A percentile compares a stretch with the other conserved stretches of the same genome.
These are phyloP conservation scores for Globisporangium barbulae DNA, from an alignment of 352 stramenopile genomes.

Conservation along the genomic window DNA sequence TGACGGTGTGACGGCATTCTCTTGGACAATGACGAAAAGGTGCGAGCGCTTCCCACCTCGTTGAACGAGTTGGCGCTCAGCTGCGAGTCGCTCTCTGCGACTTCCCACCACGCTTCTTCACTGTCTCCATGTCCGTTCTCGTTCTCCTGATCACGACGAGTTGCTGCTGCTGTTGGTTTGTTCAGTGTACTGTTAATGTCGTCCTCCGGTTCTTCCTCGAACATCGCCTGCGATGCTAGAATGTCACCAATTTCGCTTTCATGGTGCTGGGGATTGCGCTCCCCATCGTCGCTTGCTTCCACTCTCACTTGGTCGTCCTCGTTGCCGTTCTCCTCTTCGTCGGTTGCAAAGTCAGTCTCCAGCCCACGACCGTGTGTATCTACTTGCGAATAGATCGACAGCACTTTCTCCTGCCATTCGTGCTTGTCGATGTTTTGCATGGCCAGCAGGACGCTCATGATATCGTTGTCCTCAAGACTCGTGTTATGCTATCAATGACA, in stretches of 20 bases:
- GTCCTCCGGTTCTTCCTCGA: slow-evolving; percentile 20
- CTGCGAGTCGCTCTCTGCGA: slow-evolving; percentile 30
- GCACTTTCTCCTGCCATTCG: slow-evolving; percentile 24
- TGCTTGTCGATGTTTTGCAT: slow-evolving; percentile 38
- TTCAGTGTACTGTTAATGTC: background rate
- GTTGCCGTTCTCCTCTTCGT: slow-evolving; percentile 19
- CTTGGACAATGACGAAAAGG: background rate
- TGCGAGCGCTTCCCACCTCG: slow-evolving; percentile 48
- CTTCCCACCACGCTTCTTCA: slow-evolving; percentile 45
- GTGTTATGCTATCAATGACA: slow-evolving; percentile 11
- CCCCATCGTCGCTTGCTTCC: slow-evolving; percentile 14
- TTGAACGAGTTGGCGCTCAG: slow-evolving; percentile 32
- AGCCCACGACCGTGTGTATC: background rate
- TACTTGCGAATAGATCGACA: slow-evolving; percentile 15
- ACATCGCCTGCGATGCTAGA: slow-evolving; percentile 46
- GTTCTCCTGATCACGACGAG: background rate
- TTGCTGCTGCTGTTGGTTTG: slow-evolving; percentile 5
- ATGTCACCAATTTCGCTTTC: slow-evolving; percentile 68
- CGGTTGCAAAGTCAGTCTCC: slow-evolving; percentile 8
- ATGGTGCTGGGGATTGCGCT: background rate
- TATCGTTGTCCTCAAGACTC: slow-evolving; percentile 41
- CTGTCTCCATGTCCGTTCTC: background rate
- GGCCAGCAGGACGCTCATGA: slow-evolving; percentile 41
- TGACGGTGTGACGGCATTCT: slow-evolving; percentile 14
- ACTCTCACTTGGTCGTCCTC: slow-evolving; percentile 20